Evolutionary conservation across 2,329 filamentous ascomycete species (phyloP), one percentile per base, ranked within the genome.

Genomic region (Ambrosiella xylebori): DNA sequence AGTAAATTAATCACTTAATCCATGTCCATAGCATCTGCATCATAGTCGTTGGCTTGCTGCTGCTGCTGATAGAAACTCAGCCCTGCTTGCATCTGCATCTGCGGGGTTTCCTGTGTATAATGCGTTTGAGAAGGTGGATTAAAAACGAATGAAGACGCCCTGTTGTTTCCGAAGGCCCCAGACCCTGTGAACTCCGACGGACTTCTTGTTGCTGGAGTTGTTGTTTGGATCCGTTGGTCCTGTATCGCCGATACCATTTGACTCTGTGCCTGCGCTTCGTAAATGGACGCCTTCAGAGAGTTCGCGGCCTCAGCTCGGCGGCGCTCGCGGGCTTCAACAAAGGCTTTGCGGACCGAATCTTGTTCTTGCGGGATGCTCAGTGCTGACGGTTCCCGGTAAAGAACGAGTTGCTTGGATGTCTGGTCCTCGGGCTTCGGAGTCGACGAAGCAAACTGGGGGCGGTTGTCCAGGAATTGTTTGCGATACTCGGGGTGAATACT

Each of bases 401-500:
- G 78, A 13, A 98, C 85, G 62, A 97, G 68, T 78, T 93, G 73
- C 80, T 79, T 80, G 62, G 76, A 76, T 3, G 76, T 79, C 6
- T 59, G 56, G 39, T 55, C 54, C 17, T 58, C 50, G 64, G 79
- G 73, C 61, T 75, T 75, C 3, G 79, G 73, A 56, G 71, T 67
- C 66, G 78, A 74, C 2, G 89, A 70, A 38, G 95, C 67, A 15
- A 82, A 78, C 63, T 76, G 73, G 5, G 90, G 76, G 56, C 89
- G 87, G 61, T 84, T 84, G 60, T 78, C 76, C 62, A 76, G 77
- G 56, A 97, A 76, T 66, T 87, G 85, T 70, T 86, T 88, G 67
- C 91, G 85, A 57, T 97, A 86, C 67, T 94, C 87, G 0, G 88
- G 83, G 0, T 95, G 77, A 72, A 96, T 89, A 66, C 90, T 76